Base-by-base conservation (phyloP, 345 rosid species). In the Hibiscus mutabilis region DNA sequence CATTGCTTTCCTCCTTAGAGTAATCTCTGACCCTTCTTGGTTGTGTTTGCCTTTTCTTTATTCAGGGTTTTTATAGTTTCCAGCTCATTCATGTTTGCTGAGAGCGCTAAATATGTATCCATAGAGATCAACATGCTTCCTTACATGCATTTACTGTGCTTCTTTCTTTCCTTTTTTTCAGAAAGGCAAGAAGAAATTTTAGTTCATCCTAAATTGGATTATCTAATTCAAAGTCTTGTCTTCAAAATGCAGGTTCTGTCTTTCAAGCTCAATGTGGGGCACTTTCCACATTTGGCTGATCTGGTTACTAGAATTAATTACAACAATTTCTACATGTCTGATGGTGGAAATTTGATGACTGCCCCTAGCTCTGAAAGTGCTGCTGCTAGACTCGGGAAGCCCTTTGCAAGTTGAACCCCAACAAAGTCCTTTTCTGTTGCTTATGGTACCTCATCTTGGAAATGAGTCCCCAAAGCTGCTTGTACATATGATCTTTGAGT, bases 251-350 rank as follows among this genome's bases (percentile, higher is more conserved):
- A 95, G 99, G 93, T 95, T 2, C 73, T 95, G 52, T 92, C 98
- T 18, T 91, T 90, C 74, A 95, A 90, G 80, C 87, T 92, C 57
- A 95, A 92, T 13, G 94, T 90, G 75, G 95, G 96, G 60, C 89
- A 90, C 82, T 95, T 95, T 64, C 99, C 99, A 74, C 99, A 95
- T 80, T 77, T 95, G 79, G 93, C 97, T 46, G 94, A 92, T 83
- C 75, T 95, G 73, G 98, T 95, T 66, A 87, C 98, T 5, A 87
- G 98, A 78, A 95, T 95, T 76, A 95, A 92, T 72, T 90, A 92
- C 81, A 95, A 95, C 83, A 84, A 89, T 78, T 90, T 82, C 86
- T 95, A 90, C 90, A 89, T 92, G 96, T 90, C 99, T 63, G 97
- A 83, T 21, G 81, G 79, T 66, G 98, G 97, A 73, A 89, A 84